Evolutionary conservation across 371 early-diverging fungal species (phyloP).

Genomic region (Lichtheimia hyalospora): DNA sequence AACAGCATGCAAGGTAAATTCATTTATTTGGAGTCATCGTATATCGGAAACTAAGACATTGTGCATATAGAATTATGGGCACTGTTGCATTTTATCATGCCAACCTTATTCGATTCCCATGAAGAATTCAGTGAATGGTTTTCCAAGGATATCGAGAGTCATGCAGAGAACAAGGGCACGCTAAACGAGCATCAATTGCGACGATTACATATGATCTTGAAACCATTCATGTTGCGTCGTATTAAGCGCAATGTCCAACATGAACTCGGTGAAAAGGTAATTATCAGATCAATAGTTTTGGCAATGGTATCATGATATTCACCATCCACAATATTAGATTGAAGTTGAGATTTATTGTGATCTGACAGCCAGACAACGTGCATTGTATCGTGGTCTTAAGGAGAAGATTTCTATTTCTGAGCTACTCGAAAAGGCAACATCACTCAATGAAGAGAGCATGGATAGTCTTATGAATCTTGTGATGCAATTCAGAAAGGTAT

Average conservation of each 20-base stretch:
- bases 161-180: constrained; percentile 83
- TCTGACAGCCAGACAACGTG: constrained; percentile 83
- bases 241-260: constrained; percentile 96
- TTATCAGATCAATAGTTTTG: not conserved
- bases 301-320: not conserved
- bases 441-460: constrained; percentile 62
- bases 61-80: constrained; percentile 86
- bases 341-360: constrained; percentile 86
- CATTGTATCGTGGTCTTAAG: constrained; percentile 75
- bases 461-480: constrained; percentile 92
- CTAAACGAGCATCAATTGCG: constrained; percentile 89
- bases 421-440: constrained; percentile 72
- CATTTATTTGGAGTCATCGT: not conserved
- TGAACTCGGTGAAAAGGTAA: constrained; percentile 87
- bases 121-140: constrained; percentile 97
- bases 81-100: constrained; percentile 98
- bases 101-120: constrained; percentile 94
- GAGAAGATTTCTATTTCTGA: constrained; percentile 86
- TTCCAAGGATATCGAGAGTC: constrained; percentile 91
- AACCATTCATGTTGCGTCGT: constrained; percentile 98
- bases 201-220: constrained; percentile 94
- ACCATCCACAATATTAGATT: constrained; percentile 36
- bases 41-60: not conserved
- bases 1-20: constrained; percentile 83
- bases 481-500: constrained; percentile 96